Base-by-base conservation (phyloP, 2,329 filamentous ascomycete genomes). In the Ophiostoma sp. region DNA sequence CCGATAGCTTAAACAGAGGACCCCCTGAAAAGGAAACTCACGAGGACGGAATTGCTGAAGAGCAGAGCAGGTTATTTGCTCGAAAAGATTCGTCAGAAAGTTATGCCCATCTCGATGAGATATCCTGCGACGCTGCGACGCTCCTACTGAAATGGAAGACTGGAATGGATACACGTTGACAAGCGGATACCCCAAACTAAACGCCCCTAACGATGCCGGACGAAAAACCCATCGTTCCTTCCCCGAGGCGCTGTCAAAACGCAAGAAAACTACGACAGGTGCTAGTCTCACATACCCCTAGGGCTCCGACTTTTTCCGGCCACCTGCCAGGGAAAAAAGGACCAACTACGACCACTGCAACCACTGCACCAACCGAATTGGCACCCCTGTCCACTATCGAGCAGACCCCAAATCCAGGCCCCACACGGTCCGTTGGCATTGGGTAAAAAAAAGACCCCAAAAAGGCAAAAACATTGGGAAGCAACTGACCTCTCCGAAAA, bases 301-400 rank as follows among this genome's bases (percentile, higher is more conserved):
- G 28, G 17, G 15, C 57, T 73, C 72, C 72, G 72, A 70, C 55
- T 73, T 73, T 25, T 70, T 33, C 72, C 72, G 72, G 64, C 6
- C 19, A 31, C 45, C 22, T 52, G 19, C 66, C 66, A 70, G 55
- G 55, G 25, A 25, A 25, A 48, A n/a, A n/a, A 11, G n/a, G 7
- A 11, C n/a, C 19, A 45, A 39, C 68, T 33, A 45, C 31, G 33
- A 39, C 68, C 50, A 64, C 50, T 39, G 19, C 11, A n/a, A 17
- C 69, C 42, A 33, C 55, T 71, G n/a, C 39, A 64, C 36, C 12
- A 63, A 12, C 39, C 19, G 15, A 19, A 15, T 15, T 17, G 42
- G 42, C 3, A 48, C 19, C 69, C 42, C 42, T 71, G 55, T 36
- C 39, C 19, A 48, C 15, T 48, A 12, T 15, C 39, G 25, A 12